These are phyloP conservation scores for Chlorencoelia australis DNA, from an alignment of 2,329 filamentous ascomycete species.

Conservation along the genomic window DNA sequence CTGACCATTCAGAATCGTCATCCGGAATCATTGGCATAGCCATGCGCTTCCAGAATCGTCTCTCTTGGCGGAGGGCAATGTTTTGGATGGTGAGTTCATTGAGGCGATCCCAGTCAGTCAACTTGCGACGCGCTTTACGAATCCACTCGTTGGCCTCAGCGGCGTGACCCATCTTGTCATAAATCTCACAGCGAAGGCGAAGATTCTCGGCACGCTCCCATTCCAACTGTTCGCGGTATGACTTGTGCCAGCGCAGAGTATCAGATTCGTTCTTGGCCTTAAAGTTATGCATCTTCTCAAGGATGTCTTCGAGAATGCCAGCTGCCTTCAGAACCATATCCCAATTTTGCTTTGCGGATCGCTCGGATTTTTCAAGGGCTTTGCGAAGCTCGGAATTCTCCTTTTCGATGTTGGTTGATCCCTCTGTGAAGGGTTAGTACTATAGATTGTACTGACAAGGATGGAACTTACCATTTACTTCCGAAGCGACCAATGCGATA, in stretches of 20 bases:
- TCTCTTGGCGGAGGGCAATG: conserved; percentile 44
- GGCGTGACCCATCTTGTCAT: conserved; percentile 55
- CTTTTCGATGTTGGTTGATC: conserved; percentile 43
- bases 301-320: conserved; percentile 44
- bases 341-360: conserved; percentile 50
- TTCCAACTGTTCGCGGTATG: conserved; percentile 54
- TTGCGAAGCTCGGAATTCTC: conserved; percentile 51
- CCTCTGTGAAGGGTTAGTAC: conserved; percentile 8
- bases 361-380: conserved; percentile 50
- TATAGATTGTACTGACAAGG: background rate
- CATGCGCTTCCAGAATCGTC: conserved; percentile 57
- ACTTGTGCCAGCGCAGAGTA: conserved; percentile 54
- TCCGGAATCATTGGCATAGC: conserved; percentile 51
- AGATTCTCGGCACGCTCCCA: conserved; percentile 56
- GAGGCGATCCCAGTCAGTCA: conserved; percentile 45
- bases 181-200: conserved; percentile 53
- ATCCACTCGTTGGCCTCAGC: conserved; percentile 46
- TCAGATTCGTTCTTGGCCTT: conserved; percentile 53
- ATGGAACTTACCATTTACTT: conserved; percentile 40
- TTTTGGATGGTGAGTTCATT: conserved; percentile 45
- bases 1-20: conserved; percentile 46
- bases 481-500: conserved; percentile 43
- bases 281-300: conserved; percentile 56
- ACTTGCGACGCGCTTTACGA: conserved; percentile 44
- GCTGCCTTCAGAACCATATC: conserved; percentile 46